Base-by-base conservation (phyloP, 2,329 filamentous ascomycete genomes). In the Trichoderma atrobrunneum region DNA sequence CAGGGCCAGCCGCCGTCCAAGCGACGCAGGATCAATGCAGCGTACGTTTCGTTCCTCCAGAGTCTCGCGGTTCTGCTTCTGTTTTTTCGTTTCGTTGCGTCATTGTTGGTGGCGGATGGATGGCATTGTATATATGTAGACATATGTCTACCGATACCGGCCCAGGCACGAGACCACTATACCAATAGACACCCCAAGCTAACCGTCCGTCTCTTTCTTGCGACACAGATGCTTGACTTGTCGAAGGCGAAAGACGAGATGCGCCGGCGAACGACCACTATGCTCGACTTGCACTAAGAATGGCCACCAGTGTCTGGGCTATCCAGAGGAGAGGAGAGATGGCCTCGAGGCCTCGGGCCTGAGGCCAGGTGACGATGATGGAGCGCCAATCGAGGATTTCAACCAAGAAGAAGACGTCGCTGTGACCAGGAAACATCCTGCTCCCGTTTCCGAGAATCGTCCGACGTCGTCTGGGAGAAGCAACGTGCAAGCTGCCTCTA, bases 1-100 rank as follows among this genome's bases (percentile, higher is more conserved):
- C 92, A 94, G 82, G 92, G 93, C 74, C 91, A 93, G 75, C 93
- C 93, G 63, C 92, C 93, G 74, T 91, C 91, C 30, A 95, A 95
- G 82, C 87, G 92, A 77, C 88, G 93, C 79, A 87, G 93, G 77
- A 93, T 95, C 78, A 93, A 91, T 82, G 91, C 92, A 78, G 93
- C 93, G 89, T 93, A 86, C 81, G 90, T 87, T 48, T 12, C 7
- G 43, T 21, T 21, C 39, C 14, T 59, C 28, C 7, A 32, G 32
- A 32, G 12, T n/a, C 36, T 11, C 16, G 7, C 43, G 3, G 8
- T 32, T 32, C 16, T 21, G 8, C 18, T n/a, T 43, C 5, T 10
- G 5, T 28, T 36, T 36, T n/a, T 32, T 7, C 24, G 4, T 21
- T 39, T 54, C 28, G 30, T 34, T 34, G 57, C 57, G 57, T 34